A percentile compares a stretch with the other conserved stretches of the same genome.
phyloP scores from a whole-genome alignment of 495 filamentous ascomycete genomes.

The Cercophora sp. region DNA sequence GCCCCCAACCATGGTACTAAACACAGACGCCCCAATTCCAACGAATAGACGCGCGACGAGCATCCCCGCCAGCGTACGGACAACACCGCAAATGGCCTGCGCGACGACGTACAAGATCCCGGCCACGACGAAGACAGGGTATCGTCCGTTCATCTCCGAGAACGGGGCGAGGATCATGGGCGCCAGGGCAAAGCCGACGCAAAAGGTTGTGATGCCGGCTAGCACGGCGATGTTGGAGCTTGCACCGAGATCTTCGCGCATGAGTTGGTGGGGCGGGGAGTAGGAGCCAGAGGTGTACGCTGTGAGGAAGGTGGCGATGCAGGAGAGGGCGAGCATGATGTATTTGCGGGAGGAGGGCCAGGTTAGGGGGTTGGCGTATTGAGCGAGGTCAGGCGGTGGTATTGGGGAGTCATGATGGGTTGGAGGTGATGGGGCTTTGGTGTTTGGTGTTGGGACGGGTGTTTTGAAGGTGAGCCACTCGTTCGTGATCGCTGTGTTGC shows the following conservation, averaged over 20 bases:
- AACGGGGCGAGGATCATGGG: conserved; percentile 92
- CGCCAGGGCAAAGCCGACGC: conserved; percentile 74
- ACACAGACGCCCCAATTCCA: conserved; percentile 73
- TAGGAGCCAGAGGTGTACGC: conserved; percentile 83
- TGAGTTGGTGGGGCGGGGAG: conserved; percentile 59
- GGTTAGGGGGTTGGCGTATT: conserved; percentile 65
- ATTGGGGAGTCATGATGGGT: conserved; percentile 26
- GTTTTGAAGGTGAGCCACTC: conserved; percentile 74
- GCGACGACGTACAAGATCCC: conserved; percentile 64
- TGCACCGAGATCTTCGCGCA: conserved; percentile 59
- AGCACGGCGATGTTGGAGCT: conserved; percentile 61
- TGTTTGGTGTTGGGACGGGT: conserved; percentile 54
- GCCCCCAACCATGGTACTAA: conserved; percentile 89
- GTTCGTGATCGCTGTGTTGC: conserved; percentile 48
- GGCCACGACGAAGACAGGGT: conserved; percentile 73
- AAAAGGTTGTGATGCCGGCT: conserved; percentile 80
- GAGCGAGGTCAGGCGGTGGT: conserved; percentile 57
- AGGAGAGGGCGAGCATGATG: conserved; percentile 70
- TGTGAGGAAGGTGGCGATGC: conserved; percentile 68
- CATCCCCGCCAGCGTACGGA: conserved; percentile 66
- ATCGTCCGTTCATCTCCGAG: conserved; percentile 79
- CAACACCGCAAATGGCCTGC: conserved; percentile 74
- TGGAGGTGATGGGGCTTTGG: conserved; percentile 36
- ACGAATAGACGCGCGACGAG: conserved; percentile 71
- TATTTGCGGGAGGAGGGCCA: conserved; percentile 70